These are phyloP conservation scores for Shiraia bambusicola DNA, from an alignment of 2,329 filamentous ascomycete genomes.

Conservation along the genomic window DNA sequence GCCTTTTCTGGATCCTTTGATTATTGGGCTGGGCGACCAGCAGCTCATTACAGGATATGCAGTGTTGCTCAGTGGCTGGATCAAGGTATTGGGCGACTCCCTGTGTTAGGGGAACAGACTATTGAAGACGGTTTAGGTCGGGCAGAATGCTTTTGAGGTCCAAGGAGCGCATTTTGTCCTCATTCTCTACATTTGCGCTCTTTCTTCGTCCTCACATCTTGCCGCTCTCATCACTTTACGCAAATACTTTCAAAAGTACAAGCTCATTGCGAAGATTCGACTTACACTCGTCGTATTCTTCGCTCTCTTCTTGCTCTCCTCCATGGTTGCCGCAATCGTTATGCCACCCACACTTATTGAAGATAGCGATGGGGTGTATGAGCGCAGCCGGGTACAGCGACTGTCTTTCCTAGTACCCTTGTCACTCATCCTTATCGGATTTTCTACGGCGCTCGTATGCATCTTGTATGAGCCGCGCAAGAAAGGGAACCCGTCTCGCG, in stretches of 20 bases:
- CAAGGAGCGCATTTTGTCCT: constrained; percentile 35
- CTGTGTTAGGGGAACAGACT: neutral
- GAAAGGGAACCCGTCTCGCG: constrained; percentile 2
- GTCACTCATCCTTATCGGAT: constrained; percentile 30
- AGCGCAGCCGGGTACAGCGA: constrained; percentile 18
- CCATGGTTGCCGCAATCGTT: constrained; percentile 30
- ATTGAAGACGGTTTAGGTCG: constrained; percentile 16
- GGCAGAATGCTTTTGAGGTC: constrained; percentile 27
- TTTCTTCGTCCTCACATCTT: constrained; percentile 36
- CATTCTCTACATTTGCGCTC: constrained; percentile 34
- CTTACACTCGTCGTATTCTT: constrained; percentile 32
- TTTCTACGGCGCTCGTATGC: constrained; percentile 32
- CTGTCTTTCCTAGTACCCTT: constrained; percentile 28
- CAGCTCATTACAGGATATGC: constrained; percentile 37
- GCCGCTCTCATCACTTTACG: constrained; percentile 36
- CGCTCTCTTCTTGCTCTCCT: constrained; percentile 27
- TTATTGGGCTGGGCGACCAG: constrained; percentile 36
- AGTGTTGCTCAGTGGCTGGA: constrained; percentile 34
- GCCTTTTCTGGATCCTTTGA: constrained; percentile 33
- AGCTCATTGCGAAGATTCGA: constrained; percentile 31
- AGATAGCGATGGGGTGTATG: constrained; percentile 5
- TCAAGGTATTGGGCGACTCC: constrained; percentile 20
- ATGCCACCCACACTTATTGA: constrained; percentile 13
- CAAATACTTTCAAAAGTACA: constrained; percentile 34
- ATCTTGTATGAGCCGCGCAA: constrained; percentile 26